Base-by-base conservation (phyloP, 805 yeast genomes). In the Aciculoconidium aculeatum region DNA sequence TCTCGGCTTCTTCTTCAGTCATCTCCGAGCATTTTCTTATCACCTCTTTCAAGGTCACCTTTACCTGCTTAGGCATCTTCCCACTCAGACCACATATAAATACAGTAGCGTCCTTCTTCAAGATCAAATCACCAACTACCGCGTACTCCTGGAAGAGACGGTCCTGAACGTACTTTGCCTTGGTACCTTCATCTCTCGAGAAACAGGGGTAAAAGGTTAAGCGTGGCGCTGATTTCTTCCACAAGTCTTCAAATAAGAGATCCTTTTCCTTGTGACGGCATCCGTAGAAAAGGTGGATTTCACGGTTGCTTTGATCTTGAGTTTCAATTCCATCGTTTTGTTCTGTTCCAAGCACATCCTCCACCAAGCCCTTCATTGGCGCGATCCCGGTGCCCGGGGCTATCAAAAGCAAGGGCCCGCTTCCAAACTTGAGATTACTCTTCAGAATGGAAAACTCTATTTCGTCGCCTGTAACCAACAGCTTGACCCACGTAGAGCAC, bases 331-430 rank as follows among this genome's bases (percentile, higher is more conserved):
- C 9, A n/a, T n/a, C n/a, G n/a, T n/a, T n/a, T n/a, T n/a, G n/a
- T n/a, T n/a, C n/a, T n/a, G n/a, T n/a, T 3, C 30, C 18, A 5
- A 33, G 32, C 11, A 53, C 34, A 1, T 62, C 45, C 23, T 72
- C 72, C 9, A 90, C 67, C 22, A 88, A 46, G 1, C 84, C 70
- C 45, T 85, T 73, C 70, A 90, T 76, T 2, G 98, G 98, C 0
- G 99, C 98, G 7, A 92, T 65, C 2, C 99, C 99, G 0, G 97
- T 94, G 3, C 98, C 99, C 0, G 98, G 94, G 2, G 90, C 80
- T 4, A 90, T 67, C 71, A 90, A 62, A 3, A 92, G 57, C 15
- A 82, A 56, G 0, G 95, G 51, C 24, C 55, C 49, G 21, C 27
- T 7, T 9, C 29, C 28, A 9, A 70, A 57, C 22, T 53, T 54